Base-by-base conservation (phyloP, 140 eudicot genomes). In the Ambrosia hybrid region DNA sequence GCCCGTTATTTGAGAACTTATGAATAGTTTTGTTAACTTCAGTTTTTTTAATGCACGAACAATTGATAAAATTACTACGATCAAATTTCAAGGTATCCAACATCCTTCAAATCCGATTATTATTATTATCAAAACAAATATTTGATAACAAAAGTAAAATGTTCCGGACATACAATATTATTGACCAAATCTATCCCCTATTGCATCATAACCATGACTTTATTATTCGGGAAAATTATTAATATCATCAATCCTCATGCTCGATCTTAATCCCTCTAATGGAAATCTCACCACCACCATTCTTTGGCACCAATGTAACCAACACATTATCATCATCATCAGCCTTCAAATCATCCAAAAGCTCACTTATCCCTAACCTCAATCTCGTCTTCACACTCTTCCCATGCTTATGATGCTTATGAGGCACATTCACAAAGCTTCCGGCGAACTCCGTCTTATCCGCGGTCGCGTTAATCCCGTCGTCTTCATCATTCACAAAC, bases 261-360 rank as follows among this genome's bases (percentile, higher is more conserved):
- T 70, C 95, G 64, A 90, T 88, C 85, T 85, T 87, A 55, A 87
- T 72, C 30, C 82, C 84, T 26, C 53, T 71, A 73, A 90, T 78
- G 62, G 79, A 72, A 6, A 83, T 55, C 14, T 67, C 71, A 11
- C 81, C 92, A 15, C 80, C 77, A 15, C 88, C 95, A 36, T 26
- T 64, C 6, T 73, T 82, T 0, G 97, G 97, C 38, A 88, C 86
- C 88, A 90, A 82, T 70, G 92, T 90, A 45, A 90, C 97, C 85
- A 84, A 21, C 67, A 90, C 81, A 55, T 61, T 66, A 9, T 87
- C 92, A 74, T 87, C 92, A 79, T 82, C 89, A 14, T 87, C 85
- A 33, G 85, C 89, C 3, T 79, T 81, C 82, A 87, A 58, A 41
- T 84, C 89, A 21, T 87, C 92, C 81, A 87, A 49, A 46, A 87